Percentiles rank a stretch among this genome's conserved stretches.
Conservation (phyloP, 2,329 filamentous ascomycete genomes). For the Grosmannia huntii region DNA sequence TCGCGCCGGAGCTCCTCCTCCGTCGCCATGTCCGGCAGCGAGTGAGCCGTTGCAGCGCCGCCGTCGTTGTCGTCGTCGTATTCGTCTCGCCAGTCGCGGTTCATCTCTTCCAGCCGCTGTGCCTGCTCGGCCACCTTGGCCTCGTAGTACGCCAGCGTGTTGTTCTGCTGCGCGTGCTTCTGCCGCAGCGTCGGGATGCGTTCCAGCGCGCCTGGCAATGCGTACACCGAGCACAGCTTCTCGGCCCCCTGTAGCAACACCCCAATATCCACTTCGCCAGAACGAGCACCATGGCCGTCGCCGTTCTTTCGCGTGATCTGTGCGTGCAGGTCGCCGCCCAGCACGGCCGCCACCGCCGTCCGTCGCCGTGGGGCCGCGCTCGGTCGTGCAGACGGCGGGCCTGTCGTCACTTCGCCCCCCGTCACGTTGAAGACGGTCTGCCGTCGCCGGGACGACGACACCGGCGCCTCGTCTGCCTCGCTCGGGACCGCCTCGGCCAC, state of each 20-base stretch:
- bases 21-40: conserved; percentile 31
- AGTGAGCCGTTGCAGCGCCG: conserved; percentile 23
- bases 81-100: conserved; percentile 45
- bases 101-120: conserved; percentile 60
- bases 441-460: conserved; percentile 27
- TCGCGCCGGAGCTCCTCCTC: conserved; percentile 57
- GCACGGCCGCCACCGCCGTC: conserved; percentile 78
- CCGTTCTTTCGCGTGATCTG: conserved; percentile 51
- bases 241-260: conserved; percentile 75
- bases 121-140: conserved; percentile 64
- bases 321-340: conserved; percentile 78
- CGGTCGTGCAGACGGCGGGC: conserved; percentile 29
- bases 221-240: conserved; percentile 80
- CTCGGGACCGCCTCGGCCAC: conserved; percentile 27
- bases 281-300: conserved; percentile 25
- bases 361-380: conserved; percentile 46
- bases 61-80: conserved; percentile 33
- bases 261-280: conserved; percentile 66
- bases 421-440: conserved; percentile 56
- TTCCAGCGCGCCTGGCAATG: conserved; percentile 65
- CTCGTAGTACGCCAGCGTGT: conserved; percentile 72
- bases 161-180: conserved; percentile 56
- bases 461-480: conserved; percentile 5
- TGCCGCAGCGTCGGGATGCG: conserved; percentile 60
- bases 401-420: conserved; percentile 48